Evolutionary conservation across 169 alveolate species (phyloP).

Genomic region (Plasmodium knowlesi): DNA sequence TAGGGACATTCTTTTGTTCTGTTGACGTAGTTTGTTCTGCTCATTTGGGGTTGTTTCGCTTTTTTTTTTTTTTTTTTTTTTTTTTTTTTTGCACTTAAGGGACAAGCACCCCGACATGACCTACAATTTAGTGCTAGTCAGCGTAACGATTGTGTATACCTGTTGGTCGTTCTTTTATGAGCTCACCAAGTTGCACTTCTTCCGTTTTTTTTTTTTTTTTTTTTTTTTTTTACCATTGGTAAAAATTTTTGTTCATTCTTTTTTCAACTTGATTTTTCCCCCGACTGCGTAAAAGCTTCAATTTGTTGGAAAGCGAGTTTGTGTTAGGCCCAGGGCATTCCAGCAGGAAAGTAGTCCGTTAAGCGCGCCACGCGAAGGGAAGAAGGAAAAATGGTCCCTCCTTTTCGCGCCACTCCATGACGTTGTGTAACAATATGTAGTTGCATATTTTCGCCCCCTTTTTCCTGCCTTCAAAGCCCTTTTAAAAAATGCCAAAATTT

Average conservation of each 20-base stretch:
- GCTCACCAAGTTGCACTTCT: neutral
- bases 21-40: neutral
- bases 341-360: neutral
- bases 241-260: too few species aligned
- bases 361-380: neutral
- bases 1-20: neutral
- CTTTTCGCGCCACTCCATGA: neutral
- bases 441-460: neutral
- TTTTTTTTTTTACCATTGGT: neutral
- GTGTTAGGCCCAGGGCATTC: neutral
- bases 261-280: neutral
- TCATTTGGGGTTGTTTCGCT: neutral
- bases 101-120: neutral
- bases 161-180: neutral
- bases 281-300: neutral
- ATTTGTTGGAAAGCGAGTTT: neutral
- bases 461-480: neutral
- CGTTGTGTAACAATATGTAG: neutral
- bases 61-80: neutral
- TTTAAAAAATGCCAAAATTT: neutral
- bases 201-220: too few species aligned
- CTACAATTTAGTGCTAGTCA: neutral
- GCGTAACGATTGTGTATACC: neutral
- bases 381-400: neutral
- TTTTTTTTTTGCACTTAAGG: neutral